Base-by-base conservation (phyloP, 2,329 filamentous ascomycete species). In the Aureobasidium sp. region DNA sequence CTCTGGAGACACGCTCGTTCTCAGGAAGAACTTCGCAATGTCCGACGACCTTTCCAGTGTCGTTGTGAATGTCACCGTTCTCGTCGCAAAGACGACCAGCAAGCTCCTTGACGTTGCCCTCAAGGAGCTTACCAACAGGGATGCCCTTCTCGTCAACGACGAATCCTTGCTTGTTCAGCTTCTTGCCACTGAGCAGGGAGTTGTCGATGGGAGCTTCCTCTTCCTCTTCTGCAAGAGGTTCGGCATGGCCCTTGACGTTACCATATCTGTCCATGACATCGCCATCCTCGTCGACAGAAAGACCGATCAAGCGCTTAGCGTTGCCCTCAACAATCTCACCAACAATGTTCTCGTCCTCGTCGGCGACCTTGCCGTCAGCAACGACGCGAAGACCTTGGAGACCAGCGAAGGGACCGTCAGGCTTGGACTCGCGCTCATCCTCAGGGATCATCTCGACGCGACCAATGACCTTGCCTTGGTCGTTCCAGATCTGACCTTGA, bases 71-170 rank as follows among this genome's bases (percentile, higher is more conserved):
- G 68, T 88, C 83, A 36, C 88, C 88, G 34, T 89, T 76, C 72
- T 85, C 87, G 71, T 90, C 86, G 68, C 86, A 85, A 81, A 87
- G 86, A 68, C 83, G 84, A 29, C 87, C 87, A 10, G 84, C 74
- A 44, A 90, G 80, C 60, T 82, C 79, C 72, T 83, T 82, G 39
- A 83, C 69, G 64, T 87, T 83, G 15, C 88, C 88, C 69, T 90
- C 86, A 27, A 89, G 73, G 2, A 91, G 80, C 42, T 85, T 83
- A 39, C 85, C 88, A 64, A 83, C 71, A 16, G 78, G 78, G 3
- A 79, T 75, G 36, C 77, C 77, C 61, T 79, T 76, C 54, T 78
- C 75, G 48, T 77, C 78, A 64, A 81, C 79, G 65, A 81, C 76
- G 32, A 78, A 75, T 62, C 78, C 79, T 60, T 75, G 71, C 72